Percentiles rank a stretch among this genome's conserved stretches.
These are phyloP conservation scores for Fusarium hainanense DNA, from an alignment of 2,329 filamentous ascomycete genomes.

Conservation along the genomic window DNA sequence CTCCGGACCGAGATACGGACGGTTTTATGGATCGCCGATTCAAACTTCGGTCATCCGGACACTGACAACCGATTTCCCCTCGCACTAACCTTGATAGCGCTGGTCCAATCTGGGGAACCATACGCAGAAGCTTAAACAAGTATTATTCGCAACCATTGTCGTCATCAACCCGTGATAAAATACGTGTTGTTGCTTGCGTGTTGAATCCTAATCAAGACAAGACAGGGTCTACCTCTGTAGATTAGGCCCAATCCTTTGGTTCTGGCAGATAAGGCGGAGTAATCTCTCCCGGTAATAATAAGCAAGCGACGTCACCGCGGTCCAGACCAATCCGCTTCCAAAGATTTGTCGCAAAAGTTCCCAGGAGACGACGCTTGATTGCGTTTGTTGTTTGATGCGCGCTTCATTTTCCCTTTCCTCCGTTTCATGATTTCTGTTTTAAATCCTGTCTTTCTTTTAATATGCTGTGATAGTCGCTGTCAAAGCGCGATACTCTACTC, in stretches of 20 bases:
- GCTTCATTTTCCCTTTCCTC: background rate
- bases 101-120: background rate
- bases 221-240: background rate
- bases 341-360: conserved; percentile 32
- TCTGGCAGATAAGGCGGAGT: conserved; percentile 16
- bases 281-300: conserved; percentile 1
- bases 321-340: conserved; percentile 10
- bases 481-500: background rate
- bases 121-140: background rate
- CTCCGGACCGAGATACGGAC: background rate
- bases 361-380: conserved; percentile 18
- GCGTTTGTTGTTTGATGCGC: conserved; percentile 3
- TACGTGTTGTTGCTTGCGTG: conserved; percentile 26
- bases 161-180: conserved; percentile 21
- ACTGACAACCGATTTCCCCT: background rate
- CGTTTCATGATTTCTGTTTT: too few relatives aligned
- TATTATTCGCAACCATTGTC: background rate
- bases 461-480: background rate
- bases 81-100: background rate
- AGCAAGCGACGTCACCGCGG: conserved; percentile 24
- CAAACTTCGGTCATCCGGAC: background rate
- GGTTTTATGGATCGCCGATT: conserved; percentile 3
- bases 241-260: background rate
- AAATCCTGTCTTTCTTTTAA: conserved; percentile 6
- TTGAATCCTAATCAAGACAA: conserved; percentile 3